Percentiles rank a stretch among this genome's conserved stretches.
Evolutionary conservation across 768 basidiomycete genomes (phyloP).

Genomic region (Leucosporidium creatinivorum): DNA sequence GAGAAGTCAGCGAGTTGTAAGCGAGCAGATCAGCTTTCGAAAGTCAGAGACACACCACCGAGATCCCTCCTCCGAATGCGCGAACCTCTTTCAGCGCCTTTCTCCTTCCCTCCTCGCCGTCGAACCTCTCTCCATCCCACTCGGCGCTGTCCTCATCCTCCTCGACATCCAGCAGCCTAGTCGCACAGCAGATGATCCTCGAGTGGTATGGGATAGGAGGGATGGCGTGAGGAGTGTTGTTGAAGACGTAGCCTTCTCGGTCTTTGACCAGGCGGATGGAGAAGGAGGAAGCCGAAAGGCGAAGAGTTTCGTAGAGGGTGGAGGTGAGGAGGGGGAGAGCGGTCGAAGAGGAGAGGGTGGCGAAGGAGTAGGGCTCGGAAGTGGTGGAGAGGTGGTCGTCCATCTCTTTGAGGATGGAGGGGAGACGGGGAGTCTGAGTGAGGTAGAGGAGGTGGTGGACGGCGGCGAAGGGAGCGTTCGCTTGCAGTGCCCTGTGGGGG

Average conservation of each 20-base stretch:
- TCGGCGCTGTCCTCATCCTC: constrained; percentile 4
- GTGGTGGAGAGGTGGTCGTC: too few relatives aligned
- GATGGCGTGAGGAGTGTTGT: not conserved
- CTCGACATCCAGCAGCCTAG: constrained; percentile 20
- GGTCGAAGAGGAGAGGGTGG: not conserved
- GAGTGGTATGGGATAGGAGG: not conserved
- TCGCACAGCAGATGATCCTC: constrained; percentile 12
- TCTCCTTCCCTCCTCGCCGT: not conserved
- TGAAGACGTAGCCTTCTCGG: not conserved
- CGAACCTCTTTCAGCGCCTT: constrained; percentile 11
- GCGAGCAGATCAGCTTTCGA: not conserved
- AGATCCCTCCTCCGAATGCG: constrained; percentile 32
- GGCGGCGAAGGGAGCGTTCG: constrained; percentile 28
- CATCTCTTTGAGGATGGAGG: constrained; percentile 1
- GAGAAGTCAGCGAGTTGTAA: not conserved
- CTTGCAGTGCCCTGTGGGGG: constrained; percentile 10
- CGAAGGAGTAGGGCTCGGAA: not conserved
- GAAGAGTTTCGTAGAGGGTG: constrained; percentile 30
- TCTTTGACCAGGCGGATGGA: constrained; percentile 19
- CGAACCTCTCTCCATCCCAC: constrained; percentile 30
- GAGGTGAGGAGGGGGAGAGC: constrained; percentile 20
- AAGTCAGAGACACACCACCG: constrained; percentile 10
- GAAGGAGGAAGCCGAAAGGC: constrained; percentile 23
- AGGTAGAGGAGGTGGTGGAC: constrained; percentile 22
- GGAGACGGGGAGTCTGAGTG: constrained; percentile 16